Evolutionary conservation across 2,329 filamentous ascomycete genomes (phyloP).

Genomic region (Fusarium denticulatum): DNA sequence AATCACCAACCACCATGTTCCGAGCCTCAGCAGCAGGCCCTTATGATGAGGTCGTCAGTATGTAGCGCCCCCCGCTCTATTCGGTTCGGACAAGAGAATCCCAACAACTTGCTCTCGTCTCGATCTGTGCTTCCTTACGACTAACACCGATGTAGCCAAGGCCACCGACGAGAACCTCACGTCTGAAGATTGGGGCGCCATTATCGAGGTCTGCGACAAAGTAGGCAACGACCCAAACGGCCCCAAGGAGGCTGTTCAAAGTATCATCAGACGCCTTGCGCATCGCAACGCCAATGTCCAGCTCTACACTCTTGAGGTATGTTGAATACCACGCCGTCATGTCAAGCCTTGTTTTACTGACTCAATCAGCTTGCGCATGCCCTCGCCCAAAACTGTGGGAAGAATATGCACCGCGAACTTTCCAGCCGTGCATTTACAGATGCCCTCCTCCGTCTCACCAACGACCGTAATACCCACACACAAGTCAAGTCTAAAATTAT

Average conservation of each 20-base stretch:
- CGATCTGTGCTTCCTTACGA: not conserved
- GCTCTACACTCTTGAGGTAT: conserved; percentile 88
- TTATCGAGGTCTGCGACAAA: conserved; percentile 72
- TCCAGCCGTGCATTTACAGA: conserved; percentile 95
- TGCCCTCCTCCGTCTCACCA: conserved; percentile 87
- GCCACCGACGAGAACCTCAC: conserved; percentile 99
- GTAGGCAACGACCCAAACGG: conserved; percentile 64
- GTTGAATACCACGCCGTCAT: conserved; percentile 25
- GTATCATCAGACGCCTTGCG: conserved; percentile 90
- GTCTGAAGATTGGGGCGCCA: conserved; percentile 75
- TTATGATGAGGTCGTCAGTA: conserved; percentile 70
- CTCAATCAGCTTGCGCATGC: conserved; percentile 80
- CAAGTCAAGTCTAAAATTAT: conserved; percentile 98
- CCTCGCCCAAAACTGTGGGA: conserved; percentile 90
- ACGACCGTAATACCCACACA: conserved; percentile 93
- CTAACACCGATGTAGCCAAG: conserved; percentile 59
- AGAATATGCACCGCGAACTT: conserved; percentile 86
- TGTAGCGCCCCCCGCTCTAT: conserved; percentile 38
- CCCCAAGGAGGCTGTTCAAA: conserved; percentile 85
- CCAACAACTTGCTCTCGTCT: not conserved
- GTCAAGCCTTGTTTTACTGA: not conserved
- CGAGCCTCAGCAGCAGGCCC: conserved; percentile 66
- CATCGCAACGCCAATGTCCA: conserved; percentile 97
- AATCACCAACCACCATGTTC: conserved; percentile 59
- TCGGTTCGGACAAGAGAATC: not conserved